A percentile compares a stretch with the other conserved stretches of the same genome.
Evolutionary conservation across 768 basidiomycete species (phyloP).

Genomic region (Pulveroboletus sp.): DNA sequence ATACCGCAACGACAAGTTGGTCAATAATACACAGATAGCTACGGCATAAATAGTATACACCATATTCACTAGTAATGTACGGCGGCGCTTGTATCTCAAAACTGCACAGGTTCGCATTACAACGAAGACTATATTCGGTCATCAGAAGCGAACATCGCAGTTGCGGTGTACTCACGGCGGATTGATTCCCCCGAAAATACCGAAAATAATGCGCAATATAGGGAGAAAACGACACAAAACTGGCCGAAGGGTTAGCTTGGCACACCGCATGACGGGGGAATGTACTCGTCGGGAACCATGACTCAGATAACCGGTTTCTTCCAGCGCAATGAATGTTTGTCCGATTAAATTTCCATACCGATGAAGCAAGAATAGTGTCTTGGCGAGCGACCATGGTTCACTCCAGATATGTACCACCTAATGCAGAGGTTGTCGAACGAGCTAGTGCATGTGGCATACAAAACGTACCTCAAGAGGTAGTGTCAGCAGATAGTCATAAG

Average conservation of each 20-base stretch:
- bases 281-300: constrained; percentile 10
- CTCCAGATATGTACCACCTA: constrained; percentile 19
- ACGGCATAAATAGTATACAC: constrained; percentile 13
- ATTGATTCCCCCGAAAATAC: constrained; percentile 8
- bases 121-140: constrained; percentile 17
- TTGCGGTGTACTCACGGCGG: constrained; percentile 10
- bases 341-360: constrained; percentile 15
- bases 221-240: constrained; percentile 6
- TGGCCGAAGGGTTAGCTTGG: neutral
- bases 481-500: constrained; percentile 28
- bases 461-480: constrained; percentile 23
- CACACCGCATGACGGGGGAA: neutral
- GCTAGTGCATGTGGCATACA: too few relatives aligned
- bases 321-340: constrained; percentile 18
- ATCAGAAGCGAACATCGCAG: neutral
- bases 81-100: constrained; percentile 7
- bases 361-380: constrained; percentile 12
- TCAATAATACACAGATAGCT: neutral
- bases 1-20: neutral
- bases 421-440: neutral
- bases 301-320: constrained; percentile 20
- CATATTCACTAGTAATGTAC: neutral
- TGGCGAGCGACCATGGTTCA: constrained; percentile 11
- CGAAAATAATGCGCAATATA: neutral
- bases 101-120: constrained; percentile 26